Conservation (phyloP, 768 basidiomycete genomes). For the Tulasnella sp. region DNA sequence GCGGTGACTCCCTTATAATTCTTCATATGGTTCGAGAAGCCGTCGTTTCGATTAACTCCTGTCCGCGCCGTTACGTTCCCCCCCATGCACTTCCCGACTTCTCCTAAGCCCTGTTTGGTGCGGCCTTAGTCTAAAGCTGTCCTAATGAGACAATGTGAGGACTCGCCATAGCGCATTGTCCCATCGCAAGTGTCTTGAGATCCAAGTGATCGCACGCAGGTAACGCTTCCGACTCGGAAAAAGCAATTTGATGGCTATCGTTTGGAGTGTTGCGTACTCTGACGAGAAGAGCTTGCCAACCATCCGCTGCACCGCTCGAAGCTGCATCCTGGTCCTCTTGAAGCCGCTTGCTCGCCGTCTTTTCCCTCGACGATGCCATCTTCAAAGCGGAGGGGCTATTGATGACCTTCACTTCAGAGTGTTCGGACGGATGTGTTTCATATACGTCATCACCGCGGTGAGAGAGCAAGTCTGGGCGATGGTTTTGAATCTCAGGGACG, state of each 20-base stretch:
- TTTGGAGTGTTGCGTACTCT: neutral
- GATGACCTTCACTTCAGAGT: conserved; percentile 23
- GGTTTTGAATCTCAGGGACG: neutral
- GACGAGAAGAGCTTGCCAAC: conserved; percentile 8
- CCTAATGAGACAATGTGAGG: neutral
- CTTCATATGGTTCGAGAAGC: neutral
- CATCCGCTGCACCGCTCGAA: neutral
- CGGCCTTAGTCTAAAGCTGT: neutral
- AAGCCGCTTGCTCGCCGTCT: neutral
- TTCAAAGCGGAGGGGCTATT: neutral
- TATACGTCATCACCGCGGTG: conserved; percentile 25
- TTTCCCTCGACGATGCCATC: neutral
- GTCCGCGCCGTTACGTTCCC: neutral
- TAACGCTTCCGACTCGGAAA: neutral
- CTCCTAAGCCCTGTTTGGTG: neutral
- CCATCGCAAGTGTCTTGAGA: neutral
- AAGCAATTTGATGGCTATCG: neutral
- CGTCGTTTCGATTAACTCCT: neutral
- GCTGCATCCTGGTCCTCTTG: conserved; percentile 3
- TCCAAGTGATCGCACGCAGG: neutral
- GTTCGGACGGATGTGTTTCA: conserved; percentile 30
- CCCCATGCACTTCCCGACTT: neutral
- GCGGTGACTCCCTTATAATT: neutral
- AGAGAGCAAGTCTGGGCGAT: conserved; percentile 29
- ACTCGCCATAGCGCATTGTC: neutral